Base-by-base conservation (phyloP, 2,329 filamentous ascomycete species). In the Penicillium sp. region DNA sequence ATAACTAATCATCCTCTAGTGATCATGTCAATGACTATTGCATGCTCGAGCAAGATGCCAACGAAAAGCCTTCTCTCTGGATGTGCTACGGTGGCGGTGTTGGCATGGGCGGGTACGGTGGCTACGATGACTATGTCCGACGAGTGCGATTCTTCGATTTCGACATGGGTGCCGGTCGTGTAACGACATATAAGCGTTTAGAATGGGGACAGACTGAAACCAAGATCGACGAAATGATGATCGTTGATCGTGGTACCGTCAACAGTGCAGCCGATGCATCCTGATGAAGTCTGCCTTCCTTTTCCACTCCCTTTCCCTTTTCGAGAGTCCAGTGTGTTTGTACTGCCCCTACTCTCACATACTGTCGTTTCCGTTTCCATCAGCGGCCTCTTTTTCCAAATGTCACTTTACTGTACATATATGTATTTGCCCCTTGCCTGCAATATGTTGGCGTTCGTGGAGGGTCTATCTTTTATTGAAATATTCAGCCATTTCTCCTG, bases 1-100 rank as follows among this genome's bases (percentile, higher is more conserved):
- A 48, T 42, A 41, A 55, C 66, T 72, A 61, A 70, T 57, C 1
- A 40, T 29, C 16, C 4, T 42, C 32, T 11, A 89, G 87, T 70
- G 94, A 99, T 68, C 94, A 99, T 69, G 93, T 89, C 61, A 99
- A 99, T 70, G 94, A 99, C 68, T 97, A 97, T 72, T 99, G 94
- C 72, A 86, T 89, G 59, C 81, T 97, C 8, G 85, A 77, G 32
- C 68, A 82, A 47, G 74, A 81, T 38, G 72, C 78, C 29, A 76
- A 76, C 19, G 74, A 79, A n/a, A 80, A 81, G 45, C 86, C 88
- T 0, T 83, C 87, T 29, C 77, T 97, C 2, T 99, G 94, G 94
- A 96, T 99, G 92, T 99, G 94, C 78, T 97, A 97, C 73, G 93
- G 87, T 8, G 94, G 94, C 30, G 94, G 89, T 26, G 84, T 86